Conservation (phyloP, 78 protist genomes). For the Dictyostelium purpureum region DNA sequence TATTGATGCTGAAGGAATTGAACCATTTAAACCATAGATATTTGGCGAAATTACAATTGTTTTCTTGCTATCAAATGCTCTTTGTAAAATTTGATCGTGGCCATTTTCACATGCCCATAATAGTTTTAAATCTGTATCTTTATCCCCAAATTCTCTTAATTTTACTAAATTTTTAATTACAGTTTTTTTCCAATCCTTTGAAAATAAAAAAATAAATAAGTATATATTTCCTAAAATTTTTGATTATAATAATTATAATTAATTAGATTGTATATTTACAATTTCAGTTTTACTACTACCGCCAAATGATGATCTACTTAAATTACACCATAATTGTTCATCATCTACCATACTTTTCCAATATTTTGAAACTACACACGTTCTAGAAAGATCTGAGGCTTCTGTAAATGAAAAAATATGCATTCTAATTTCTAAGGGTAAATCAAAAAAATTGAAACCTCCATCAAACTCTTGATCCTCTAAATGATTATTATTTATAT, state of each 20-base stretch:
- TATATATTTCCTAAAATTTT: neutral
- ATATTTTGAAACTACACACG: constrained; percentile 3
- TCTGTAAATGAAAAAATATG: constrained; percentile 69
- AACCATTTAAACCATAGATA: neutral
- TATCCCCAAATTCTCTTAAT: constrained; percentile 25
- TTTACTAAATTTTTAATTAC: constrained; percentile 40
- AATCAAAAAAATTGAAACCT: constrained; percentile 36
- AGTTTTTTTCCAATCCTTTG: constrained; percentile 35
- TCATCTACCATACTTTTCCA: constrained; percentile 55
- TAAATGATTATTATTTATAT: neutral
- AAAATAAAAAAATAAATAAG: neutral
- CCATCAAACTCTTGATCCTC: neutral
- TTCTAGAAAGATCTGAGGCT: constrained; percentile 43
- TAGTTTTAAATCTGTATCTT: constrained; percentile 27
- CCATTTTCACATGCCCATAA: constrained; percentile 81
- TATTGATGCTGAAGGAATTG: neutral
- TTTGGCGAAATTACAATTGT: neutral
- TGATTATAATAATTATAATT: neutral
- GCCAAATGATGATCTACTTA: constrained; percentile 39
- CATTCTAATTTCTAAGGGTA: constrained; percentile 68
- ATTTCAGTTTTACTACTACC: constrained; percentile 25
- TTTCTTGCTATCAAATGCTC: constrained; percentile 49
- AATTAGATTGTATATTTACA: neutral
- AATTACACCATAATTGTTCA: constrained; percentile 59
- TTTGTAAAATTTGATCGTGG: constrained; percentile 53